phyloP scores from a whole-genome alignment of 75 land plant genomes.

The Pinus albicaulis region DNA sequence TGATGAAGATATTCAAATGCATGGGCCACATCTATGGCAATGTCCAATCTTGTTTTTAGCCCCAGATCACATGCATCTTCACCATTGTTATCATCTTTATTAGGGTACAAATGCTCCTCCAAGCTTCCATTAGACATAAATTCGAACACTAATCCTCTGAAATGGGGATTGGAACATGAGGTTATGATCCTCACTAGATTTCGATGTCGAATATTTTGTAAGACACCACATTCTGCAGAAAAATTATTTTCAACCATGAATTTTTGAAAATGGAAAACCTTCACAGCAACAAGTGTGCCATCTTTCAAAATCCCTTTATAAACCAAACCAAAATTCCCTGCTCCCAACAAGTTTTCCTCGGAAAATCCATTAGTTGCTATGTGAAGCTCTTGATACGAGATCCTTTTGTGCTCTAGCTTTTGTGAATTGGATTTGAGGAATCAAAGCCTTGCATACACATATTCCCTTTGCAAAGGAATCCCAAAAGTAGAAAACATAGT shows the following conservation, averaged over 20 bases:
- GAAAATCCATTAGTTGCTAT: neutral
- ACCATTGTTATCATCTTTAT: no score
- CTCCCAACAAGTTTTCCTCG: neutral
- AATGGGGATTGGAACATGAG: neutral
- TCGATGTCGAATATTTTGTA: neutral
- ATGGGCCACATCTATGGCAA: constrained; percentile 30
- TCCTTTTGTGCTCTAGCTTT: neutral
- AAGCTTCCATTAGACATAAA: constrained; percentile 6
- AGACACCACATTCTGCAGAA: neutral
- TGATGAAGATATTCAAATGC: constrained; percentile 31
- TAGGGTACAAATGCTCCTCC: neutral
- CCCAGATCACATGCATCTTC: neutral
- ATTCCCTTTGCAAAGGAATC: neutral
- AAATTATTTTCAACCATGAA: neutral
- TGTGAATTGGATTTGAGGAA: neutral
- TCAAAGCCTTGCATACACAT: neutral
- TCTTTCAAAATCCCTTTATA: neutral
- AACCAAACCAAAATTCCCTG: neutral
- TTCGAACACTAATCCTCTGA: constrained; percentile 5
- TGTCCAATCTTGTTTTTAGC: constrained; percentile 13
- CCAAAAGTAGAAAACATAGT: neutral
- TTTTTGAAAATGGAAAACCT: neutral
- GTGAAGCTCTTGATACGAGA: neutral
- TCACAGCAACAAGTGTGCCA: neutral
- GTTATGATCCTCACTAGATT: neutral